Conservation (phyloP, 805 yeast species). For the Maudiozyma turicensis region DNA sequence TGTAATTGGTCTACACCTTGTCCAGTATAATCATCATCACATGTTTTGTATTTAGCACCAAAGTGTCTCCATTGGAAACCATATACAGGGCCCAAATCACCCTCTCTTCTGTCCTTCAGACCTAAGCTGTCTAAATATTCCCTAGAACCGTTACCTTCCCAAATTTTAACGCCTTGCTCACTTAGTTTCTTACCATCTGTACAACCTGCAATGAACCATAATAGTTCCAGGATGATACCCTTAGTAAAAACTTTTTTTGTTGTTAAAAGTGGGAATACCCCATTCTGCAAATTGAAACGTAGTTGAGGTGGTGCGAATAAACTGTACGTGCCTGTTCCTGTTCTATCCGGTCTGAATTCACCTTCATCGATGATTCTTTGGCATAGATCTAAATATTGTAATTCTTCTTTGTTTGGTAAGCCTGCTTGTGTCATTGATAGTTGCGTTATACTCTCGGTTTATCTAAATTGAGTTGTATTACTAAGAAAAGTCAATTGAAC, state of each 20-base stretch:
- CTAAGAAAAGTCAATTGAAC: too few relatives aligned
- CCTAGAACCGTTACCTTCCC: conserved; percentile 98
- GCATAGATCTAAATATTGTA: conserved; percentile 80
- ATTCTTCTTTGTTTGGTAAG: conserved; percentile 44
- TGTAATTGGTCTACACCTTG: conserved; percentile 86
- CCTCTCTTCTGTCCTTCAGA: conserved; percentile 68
- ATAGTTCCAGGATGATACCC: conserved; percentile 78
- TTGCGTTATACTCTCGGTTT: background rate
- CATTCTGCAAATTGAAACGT: conserved; percentile 65
- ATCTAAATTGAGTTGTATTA: background rate
- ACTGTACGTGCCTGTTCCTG: conserved; percentile 93
- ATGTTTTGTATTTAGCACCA: conserved; percentile 84
- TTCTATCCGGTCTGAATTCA: conserved; percentile 87
- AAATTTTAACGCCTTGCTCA: conserved; percentile 85
- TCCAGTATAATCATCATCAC: conserved; percentile 79
- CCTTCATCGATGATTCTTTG: conserved; percentile 69
- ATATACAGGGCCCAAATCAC: conserved; percentile 96
- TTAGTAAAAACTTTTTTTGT: conserved; percentile 87
- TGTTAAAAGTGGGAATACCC: conserved; percentile 77
- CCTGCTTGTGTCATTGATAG: background rate
- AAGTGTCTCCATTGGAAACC: conserved; percentile 99
- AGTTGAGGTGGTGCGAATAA: conserved; percentile 94
- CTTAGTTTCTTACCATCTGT: conserved; percentile 77
- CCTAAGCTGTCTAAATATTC: conserved; percentile 83
- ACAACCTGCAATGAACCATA: conserved; percentile 87